phyloP scores from a whole-genome alignment of 495 filamentous ascomycete genomes.

The Daldinia vernicosa region DNA sequence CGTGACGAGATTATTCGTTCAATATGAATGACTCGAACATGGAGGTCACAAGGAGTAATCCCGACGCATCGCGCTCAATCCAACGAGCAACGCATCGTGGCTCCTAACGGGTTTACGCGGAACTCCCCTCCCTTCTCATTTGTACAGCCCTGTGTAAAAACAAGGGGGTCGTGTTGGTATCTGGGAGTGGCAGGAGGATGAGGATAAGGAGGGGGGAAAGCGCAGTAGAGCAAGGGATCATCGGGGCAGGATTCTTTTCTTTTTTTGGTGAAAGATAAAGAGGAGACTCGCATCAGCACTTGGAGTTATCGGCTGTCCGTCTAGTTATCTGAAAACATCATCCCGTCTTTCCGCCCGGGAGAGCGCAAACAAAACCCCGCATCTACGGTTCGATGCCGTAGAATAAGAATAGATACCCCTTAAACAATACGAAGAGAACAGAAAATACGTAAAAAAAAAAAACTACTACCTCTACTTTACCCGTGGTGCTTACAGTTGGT shows the following conservation, averaged over 20 bases:
- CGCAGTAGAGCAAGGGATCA: slow-evolving; percentile 4
- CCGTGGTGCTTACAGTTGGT: background rate
- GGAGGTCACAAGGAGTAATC: background rate
- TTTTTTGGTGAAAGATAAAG: slow-evolving; percentile 20
- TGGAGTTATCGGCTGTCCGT: slow-evolving; percentile 31
- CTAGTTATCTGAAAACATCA: slow-evolving; percentile 12
- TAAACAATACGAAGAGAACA: slow-evolving; percentile 37
- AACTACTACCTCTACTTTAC: background rate
- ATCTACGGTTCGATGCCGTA: slow-evolving; percentile 45
- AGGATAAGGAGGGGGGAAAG: slow-evolving; percentile 5
- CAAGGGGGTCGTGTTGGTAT: slow-evolving; percentile 3
- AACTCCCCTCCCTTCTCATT: slow-evolving; percentile 8
- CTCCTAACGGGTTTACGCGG: background rate
- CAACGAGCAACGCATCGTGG: slow-evolving; percentile 3
- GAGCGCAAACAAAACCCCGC: slow-evolving; percentile 25
- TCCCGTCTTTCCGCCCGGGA: slow-evolving; percentile 13
- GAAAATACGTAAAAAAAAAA: slow-evolving; percentile 4
- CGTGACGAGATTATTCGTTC: background rate
- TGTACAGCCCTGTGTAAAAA: slow-evolving; percentile 21
- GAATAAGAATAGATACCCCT: slow-evolving; percentile 52
- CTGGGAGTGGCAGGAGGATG: background rate
- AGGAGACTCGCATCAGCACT: slow-evolving; percentile 29
- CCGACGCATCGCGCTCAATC: background rate
- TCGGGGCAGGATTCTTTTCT: background rate
- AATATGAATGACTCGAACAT: background rate